Conservation (phyloP, 2,329 filamentous ascomycete species). For the Fusarium austroafricanum region DNA sequence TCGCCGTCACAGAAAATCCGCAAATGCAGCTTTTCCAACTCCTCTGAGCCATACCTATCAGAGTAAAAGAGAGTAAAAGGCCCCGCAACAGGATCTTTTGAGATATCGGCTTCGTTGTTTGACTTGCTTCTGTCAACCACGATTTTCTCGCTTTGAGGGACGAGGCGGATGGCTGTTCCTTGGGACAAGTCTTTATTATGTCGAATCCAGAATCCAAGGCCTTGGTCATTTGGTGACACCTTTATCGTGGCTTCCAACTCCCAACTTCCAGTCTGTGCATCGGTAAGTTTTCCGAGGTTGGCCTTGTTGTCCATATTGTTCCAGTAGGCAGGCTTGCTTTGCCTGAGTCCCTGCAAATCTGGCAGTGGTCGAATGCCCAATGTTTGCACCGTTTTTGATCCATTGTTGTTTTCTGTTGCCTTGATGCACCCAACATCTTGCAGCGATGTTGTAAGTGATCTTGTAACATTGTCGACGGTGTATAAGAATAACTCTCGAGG, state of each 20-base stretch:
- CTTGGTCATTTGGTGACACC: conserved; percentile 11
- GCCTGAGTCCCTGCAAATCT: conserved; percentile 39
- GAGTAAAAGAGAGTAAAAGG: conserved; percentile 60
- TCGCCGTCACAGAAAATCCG: conserved; percentile 44
- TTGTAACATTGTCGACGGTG: conserved; percentile 51
- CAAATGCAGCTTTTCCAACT: conserved; percentile 38
- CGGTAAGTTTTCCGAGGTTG: background rate
- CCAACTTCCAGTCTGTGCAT: conserved; percentile 30
- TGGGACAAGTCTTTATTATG: conserved; percentile 45
- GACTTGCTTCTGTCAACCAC: conserved; percentile 53
- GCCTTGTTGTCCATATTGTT: background rate
- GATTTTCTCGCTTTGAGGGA: conserved; percentile 53
- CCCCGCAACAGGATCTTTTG: conserved; percentile 51
- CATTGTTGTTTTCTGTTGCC: background rate
- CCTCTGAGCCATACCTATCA: conserved; percentile 14
- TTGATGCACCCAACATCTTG: conserved; percentile 57
- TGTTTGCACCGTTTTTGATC: conserved; percentile 55
- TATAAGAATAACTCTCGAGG: conserved; percentile 58
- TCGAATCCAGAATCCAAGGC: conserved; percentile 42
- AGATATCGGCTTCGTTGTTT: conserved; percentile 48
- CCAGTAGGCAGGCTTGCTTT: conserved; percentile 25
- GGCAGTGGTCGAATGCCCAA: conserved; percentile 52
- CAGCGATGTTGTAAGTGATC: conserved; percentile 52
- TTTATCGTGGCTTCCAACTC: conserved; percentile 44
- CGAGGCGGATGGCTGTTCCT: conserved; percentile 55